Conservation (phyloP, 257 asterid genomes). For the Solanum sejunctum region DNA sequence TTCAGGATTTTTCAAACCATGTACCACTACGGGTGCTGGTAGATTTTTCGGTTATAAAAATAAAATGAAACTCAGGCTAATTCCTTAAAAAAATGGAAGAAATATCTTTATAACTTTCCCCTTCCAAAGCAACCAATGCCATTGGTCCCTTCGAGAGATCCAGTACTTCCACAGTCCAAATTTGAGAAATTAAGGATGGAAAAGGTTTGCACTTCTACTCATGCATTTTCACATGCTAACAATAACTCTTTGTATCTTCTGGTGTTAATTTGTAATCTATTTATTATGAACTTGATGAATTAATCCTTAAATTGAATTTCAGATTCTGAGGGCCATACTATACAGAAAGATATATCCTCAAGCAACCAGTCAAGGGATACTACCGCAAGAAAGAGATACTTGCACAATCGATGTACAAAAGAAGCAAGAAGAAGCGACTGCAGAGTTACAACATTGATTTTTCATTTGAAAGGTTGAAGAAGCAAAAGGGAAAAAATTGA, state of each 20-base stretch:
- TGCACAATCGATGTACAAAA: slow-evolving; percentile 11
- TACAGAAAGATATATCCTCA: slow-evolving; percentile 62
- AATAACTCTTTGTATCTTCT: background rate
- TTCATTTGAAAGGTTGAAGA: no score
- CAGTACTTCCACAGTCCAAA: slow-evolving; percentile 14
- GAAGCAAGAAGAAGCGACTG: no score
- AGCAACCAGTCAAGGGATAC: slow-evolving; percentile 15
- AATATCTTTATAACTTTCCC: background rate
- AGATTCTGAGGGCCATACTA: slow-evolving; percentile 61
- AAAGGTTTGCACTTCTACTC: slow-evolving; percentile 27
- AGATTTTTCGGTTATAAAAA: background rate
- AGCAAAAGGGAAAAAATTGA: no score
- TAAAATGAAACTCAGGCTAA: background rate
- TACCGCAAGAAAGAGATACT: slow-evolving; percentile 22
- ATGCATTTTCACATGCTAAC: background rate
- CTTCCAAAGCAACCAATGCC: background rate
- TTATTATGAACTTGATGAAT: no score
- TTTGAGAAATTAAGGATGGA: slow-evolving; percentile 50
- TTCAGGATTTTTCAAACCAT: background rate
- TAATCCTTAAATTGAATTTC: background rate
- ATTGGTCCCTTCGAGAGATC: slow-evolving; percentile 16
- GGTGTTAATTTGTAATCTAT: no score
- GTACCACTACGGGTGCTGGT: no score
- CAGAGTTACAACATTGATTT: no score
- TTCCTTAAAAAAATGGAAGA: background rate